Evolutionary conservation across 2,329 filamentous ascomycete genomes (phyloP), one percentile per base, ranked within the genome.

Genomic region (Beauveria bassiana): DNA sequence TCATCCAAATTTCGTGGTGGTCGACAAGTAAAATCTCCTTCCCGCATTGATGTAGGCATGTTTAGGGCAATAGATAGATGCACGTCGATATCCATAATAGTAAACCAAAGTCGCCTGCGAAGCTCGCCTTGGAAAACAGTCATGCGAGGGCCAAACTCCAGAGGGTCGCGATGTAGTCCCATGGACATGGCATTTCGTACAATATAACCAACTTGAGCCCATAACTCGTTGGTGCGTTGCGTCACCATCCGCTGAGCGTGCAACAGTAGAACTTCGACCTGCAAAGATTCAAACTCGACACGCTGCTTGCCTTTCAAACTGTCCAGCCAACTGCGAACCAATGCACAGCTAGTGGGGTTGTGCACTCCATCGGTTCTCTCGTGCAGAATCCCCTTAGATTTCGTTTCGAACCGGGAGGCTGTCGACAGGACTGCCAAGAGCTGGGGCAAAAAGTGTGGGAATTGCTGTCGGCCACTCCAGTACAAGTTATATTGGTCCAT

Each of bases 111-210:
- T 62, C 79, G 76, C n/a, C 82, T 75, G 40, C 82, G 73, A 63
- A 79, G 75, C 69, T 85, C 82, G n/a, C 77, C 78, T 50, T 78
- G 74, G 65, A 82, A 84, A 0, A 79, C 73, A 5, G 75, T 73
- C 57, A 84, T 78, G 34, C 78, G 75, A 3, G 74, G 72, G 28
- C 76, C 74, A 61, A 80, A 83, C 65, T 85, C 82, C 16, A 78
- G 78, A 3, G 82, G 81, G 59, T 85, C 82, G 4, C 81, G 77
- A 65, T 85, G 82, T 52, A 85, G 72, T 3, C 81, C 82, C 81
- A 85, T 84, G 3, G 78, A 80, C 81, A 84, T 84, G 34, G 81
- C 82, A 73, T 82, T 80, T 18, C 82, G 78, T 5, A 83, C 77
- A 47, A 84, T 78, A 58, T 78, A 76, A 5, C 82, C 82, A n/a